These are phyloP conservation scores for Endotrypanum monterogeii DNA, from an alignment of 208 protist genomes.

Conservation along the genomic window DNA sequence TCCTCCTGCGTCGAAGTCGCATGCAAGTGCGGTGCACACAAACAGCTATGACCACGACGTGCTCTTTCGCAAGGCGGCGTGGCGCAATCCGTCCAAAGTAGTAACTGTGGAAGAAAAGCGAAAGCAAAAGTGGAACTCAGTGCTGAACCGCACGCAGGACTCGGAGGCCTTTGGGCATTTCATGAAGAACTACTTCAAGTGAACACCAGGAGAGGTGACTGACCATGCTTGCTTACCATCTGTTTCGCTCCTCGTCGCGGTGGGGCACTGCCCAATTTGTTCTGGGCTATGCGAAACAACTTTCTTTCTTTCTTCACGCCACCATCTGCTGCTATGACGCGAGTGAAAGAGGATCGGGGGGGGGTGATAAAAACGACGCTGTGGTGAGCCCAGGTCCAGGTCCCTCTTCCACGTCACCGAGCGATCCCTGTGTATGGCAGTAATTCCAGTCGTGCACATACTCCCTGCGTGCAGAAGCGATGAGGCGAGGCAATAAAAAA, in stretches of 20 bases:
- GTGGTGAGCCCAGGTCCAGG: background rate
- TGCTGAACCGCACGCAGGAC: conserved; percentile 55
- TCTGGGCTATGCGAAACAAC: background rate
- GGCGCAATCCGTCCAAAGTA: conserved; percentile 28
- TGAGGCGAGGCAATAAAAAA: background rate
- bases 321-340: background rate
- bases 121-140: conserved; percentile 53
- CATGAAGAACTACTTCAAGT: conserved; percentile 76
- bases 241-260: background rate
- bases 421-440: background rate
- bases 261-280: background rate
- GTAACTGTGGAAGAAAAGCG: conserved; percentile 27
- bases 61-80: conserved; percentile 58
- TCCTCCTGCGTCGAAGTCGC: background rate
- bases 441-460: background rate
- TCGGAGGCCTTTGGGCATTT: conserved; percentile 56
- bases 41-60: conserved; percentile 72
- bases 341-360: background rate
- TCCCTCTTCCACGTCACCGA: background rate
- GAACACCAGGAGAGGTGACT: background rate
- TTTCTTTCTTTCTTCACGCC: background rate
- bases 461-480: background rate
- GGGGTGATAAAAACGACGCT: background rate
- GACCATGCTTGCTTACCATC: background rate
- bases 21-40: background rate